phyloP scores from a whole-genome alignment of 306 rosid genomes.

The Begonia fuchsioides region DNA sequence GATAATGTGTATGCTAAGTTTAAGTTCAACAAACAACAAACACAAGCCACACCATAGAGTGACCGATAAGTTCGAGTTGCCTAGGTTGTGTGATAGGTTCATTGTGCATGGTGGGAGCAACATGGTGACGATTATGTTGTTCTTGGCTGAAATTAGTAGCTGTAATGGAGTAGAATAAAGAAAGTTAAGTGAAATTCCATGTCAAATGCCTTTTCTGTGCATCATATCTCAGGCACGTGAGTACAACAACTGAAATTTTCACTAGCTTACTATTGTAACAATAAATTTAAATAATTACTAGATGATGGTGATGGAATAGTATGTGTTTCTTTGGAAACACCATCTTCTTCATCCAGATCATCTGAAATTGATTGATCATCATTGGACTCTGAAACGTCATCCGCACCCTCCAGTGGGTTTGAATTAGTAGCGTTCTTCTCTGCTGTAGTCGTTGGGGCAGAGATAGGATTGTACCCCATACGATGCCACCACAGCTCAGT shows the following conservation, averaged over 20 bases:
- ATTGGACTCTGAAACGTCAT: constrained; percentile 73
- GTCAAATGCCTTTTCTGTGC: neutral
- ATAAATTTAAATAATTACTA: constrained; percentile 25
- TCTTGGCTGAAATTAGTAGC: constrained; percentile 7
- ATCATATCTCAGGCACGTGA: neutral
- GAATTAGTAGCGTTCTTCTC: constrained; percentile 36
- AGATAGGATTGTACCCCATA: constrained; percentile 41
- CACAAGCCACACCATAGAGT: constrained; percentile 47
- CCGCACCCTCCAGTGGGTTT: constrained; percentile 54
- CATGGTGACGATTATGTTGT: constrained; percentile 38
- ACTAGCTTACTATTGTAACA: neutral
- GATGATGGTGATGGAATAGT: constrained; percentile 40
- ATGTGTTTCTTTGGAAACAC: constrained; percentile 30
- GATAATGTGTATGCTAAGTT: neutral
- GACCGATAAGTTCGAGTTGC: constrained; percentile 90
- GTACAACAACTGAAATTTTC: neutral
- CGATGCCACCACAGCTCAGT: constrained; percentile 87
- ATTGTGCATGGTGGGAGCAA: constrained; percentile 35
- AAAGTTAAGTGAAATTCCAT: neutral
- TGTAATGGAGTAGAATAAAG: no score
- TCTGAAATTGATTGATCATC: constrained; percentile 67
- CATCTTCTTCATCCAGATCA: constrained; percentile 53
- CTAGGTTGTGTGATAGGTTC: constrained; percentile 47
- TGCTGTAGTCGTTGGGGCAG: constrained; percentile 21
- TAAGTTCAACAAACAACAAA: constrained; percentile 12